Evolutionary conservation across 306 rosid genomes (phyloP).

Genomic region (Glycine soja): DNA sequence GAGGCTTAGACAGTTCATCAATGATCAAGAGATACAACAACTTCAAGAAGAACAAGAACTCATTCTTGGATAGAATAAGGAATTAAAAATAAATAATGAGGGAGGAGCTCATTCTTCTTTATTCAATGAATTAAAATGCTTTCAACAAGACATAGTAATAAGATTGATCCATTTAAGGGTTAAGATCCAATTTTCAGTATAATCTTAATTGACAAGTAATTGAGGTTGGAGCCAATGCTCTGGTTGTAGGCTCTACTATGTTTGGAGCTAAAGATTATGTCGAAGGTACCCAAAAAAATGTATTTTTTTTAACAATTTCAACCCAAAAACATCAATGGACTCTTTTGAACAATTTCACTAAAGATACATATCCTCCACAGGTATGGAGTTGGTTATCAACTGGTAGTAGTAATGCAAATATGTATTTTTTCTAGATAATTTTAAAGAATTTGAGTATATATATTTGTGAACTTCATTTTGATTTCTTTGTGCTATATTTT

Average conservation of each 20-base stretch:
- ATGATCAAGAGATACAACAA: conserved; percentile 46
- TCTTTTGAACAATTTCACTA: conserved; percentile 60
- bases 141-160: conserved; percentile 2
- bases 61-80: conserved; percentile 15
- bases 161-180: conserved; percentile 23
- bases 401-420: neutral
- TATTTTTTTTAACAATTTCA: too few species aligned
- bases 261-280: conserved; percentile 99
- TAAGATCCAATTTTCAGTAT: conserved; percentile 37
- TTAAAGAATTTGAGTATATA: conserved; percentile 10
- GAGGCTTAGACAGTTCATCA: conserved; percentile 45
- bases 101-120: conserved; percentile 15
- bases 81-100: neutral
- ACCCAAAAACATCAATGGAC: conserved; percentile 94
- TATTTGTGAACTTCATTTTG: conserved; percentile 25
- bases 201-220: conserved; percentile 73
- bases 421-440: neutral
- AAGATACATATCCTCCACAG: conserved; percentile 74
- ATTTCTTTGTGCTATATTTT: conserved; percentile 39
- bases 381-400: conserved; percentile 50
- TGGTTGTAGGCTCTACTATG: conserved; percentile 97
- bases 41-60: neutral
- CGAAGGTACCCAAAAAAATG: conserved; percentile 64
- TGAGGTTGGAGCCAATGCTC: conserved; percentile 99
- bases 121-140: conserved; percentile 17